phyloP scores from a whole-genome alignment of 2,329 filamentous ascomycete genomes.

The Phialocephala sp. region DNA sequence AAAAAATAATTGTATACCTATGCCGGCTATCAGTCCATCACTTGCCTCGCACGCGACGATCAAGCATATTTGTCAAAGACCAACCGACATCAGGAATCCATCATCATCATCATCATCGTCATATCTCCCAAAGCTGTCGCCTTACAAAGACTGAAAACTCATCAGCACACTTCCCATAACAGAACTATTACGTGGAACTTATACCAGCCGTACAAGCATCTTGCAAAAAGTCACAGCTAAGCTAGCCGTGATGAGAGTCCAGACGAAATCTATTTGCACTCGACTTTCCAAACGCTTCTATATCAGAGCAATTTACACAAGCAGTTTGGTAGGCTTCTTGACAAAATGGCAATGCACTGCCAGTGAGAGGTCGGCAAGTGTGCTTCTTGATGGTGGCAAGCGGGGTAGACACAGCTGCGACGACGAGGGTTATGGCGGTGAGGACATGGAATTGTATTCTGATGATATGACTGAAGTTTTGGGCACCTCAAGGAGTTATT shows the following conservation, averaged over 20 bases:
- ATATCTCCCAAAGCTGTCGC: neutral
- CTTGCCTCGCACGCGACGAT: neutral
- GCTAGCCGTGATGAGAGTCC: neutral
- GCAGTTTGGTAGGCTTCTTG: constrained; percentile 17
- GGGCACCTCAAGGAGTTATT: neutral
- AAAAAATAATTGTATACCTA: neutral
- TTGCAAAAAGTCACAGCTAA: constrained; percentile 2
- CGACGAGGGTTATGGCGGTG: neutral
- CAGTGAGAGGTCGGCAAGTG: constrained; percentile 16
- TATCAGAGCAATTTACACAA: constrained; percentile 14
- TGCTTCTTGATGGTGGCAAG: constrained; percentile 16
- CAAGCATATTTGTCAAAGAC: neutral
- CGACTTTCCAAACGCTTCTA: too few relatives aligned
- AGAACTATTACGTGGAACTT: constrained; percentile 24
- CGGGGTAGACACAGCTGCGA: neutral
- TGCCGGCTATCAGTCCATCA: neutral
- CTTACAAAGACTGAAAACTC: neutral
- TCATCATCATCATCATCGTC: neutral
- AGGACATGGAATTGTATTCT: constrained; percentile 5
- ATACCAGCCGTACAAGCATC: constrained; percentile 4
- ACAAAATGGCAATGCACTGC: constrained; percentile 15
- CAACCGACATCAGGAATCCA: neutral
- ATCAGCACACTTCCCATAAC: neutral
- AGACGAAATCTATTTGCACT: neutral
- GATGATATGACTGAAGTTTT: neutral